Evolutionary conservation across 2,329 filamentous ascomycete genomes (phyloP), one percentile per base, ranked within the genome.

Genomic region (Nothophaeocryptopus gaeumannii): DNA sequence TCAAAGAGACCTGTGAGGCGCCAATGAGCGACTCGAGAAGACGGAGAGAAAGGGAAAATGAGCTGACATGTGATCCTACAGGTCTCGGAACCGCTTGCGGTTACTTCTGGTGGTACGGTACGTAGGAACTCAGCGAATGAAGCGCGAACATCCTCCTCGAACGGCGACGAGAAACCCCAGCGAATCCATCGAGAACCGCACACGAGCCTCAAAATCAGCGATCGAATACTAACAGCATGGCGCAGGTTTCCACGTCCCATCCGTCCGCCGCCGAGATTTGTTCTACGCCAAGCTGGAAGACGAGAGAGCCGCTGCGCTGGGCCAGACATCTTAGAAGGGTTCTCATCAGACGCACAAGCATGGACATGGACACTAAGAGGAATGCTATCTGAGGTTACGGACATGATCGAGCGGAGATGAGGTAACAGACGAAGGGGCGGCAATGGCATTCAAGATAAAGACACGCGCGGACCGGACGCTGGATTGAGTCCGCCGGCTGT

Each of bases 91-190:
- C 78, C 59, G 74, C 80, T 60, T 75, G 76, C 68, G 83, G 81
- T 61, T 85, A 84, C 71, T 76, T 78, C 67, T 86, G 78, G 75
- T 85, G 82, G 83, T 85, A 85, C 74, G 82, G 73, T 76, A 76
- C 57, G 74, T 77, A 65, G 63, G 52, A 45, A 52, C 37, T 33
- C 15, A 26, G 20, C 20, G 20, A 26, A 26, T 7, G 30, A 39
- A 50, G 29, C 34, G 13, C 36, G 3, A 39, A 12, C 15, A n/a
- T 5, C 5, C 5, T 13, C 20, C 36, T 14, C 14, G n/a, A n/a
- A n/a, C n/a, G n/a, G 26, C 36, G 30, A 14, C 15, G 16, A 45
- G 14, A 14, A 8, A 26, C 8, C 5, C 32, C 32, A 26, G 15
- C 42, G 32, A 38, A 14, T 12, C 31, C 7, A 4, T 26, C 43